phyloP scores from a whole-genome alignment of 2,329 filamentous ascomycete species.

The Atkinsonella texensis region DNA sequence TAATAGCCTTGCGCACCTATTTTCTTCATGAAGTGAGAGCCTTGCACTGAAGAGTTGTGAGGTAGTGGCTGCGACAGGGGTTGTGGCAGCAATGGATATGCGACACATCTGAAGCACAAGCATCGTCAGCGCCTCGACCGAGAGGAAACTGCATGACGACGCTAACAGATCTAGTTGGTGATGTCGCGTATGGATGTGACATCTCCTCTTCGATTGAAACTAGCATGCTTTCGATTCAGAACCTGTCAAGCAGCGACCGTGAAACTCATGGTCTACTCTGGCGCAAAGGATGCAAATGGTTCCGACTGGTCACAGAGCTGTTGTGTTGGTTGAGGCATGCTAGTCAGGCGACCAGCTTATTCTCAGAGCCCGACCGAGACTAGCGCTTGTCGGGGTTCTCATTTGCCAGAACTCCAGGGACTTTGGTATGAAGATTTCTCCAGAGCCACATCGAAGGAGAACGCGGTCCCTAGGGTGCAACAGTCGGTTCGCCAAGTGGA shows the following conservation, averaged over 20 bases:
- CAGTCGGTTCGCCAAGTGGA: too few relatives aligned
- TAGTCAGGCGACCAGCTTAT: background rate
- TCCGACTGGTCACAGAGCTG: background rate
- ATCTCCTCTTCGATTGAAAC: background rate
- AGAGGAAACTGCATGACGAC: constrained; percentile 3
- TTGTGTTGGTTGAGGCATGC: background rate
- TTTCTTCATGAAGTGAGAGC: too few relatives aligned
- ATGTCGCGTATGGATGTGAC: background rate
- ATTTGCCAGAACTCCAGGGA: too few relatives aligned
- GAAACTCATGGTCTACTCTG: background rate
- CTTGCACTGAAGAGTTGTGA: background rate
- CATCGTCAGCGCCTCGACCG: constrained; percentile 7
- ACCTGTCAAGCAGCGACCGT: background rate
- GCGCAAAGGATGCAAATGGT: background rate
- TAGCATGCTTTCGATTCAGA: background rate
- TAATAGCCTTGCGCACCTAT: background rate
- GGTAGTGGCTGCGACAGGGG: constrained; percentile 11
- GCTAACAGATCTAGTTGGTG: background rate
- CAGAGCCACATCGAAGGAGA: too few relatives aligned
- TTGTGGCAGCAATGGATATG: constrained; percentile 27
- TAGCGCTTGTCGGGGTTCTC: background rate
- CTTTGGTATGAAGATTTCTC: too few relatives aligned
- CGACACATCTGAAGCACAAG: constrained; percentile 35
- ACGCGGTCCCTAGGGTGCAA: too few relatives aligned
- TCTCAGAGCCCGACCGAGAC: background rate